These are phyloP conservation scores for Tuber umbilicatum DNA, from an alignment of 495 filamentous ascomycete species.

Conservation along the genomic window DNA sequence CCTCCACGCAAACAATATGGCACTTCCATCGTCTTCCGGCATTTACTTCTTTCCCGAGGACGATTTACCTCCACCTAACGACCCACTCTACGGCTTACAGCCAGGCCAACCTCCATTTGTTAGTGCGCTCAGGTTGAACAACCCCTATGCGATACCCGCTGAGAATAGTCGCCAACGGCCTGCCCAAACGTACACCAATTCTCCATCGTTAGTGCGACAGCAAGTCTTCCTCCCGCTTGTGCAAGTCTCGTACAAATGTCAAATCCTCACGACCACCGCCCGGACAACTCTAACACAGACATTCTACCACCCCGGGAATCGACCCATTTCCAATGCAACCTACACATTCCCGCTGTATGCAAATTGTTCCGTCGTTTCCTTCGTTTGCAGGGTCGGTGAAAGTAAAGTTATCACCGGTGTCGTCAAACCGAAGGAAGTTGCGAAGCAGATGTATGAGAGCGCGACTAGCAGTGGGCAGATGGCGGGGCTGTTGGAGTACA, in stretches of 20 bases:
- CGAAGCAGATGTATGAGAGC: constrained; percentile 50
- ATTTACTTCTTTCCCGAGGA: neutral
- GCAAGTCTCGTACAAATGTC: constrained; percentile 49
- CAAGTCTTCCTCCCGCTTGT: constrained; percentile 52
- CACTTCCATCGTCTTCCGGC: neutral
- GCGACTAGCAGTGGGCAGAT: constrained; percentile 53
- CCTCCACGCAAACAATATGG: neutral
- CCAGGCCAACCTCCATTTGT: neutral
- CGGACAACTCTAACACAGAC: constrained; percentile 56
- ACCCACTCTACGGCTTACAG: neutral
- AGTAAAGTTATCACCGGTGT: constrained; percentile 49
- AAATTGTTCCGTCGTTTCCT: constrained; percentile 57
- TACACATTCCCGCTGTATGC: constrained; percentile 65
- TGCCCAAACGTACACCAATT: neutral
- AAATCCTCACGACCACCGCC: constrained; percentile 52
- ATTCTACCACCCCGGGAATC: constrained; percentile 51
- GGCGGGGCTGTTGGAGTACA: constrained; percentile 57
- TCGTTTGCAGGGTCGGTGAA: constrained; percentile 52
- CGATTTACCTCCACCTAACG: neutral
- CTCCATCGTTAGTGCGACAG: neutral
- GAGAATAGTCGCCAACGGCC: neutral
- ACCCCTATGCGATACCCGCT: neutral
- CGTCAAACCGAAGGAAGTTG: constrained; percentile 56
- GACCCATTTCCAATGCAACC: constrained; percentile 48
- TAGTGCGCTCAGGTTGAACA: neutral